A percentile compares a stretch with the other conserved stretches of the same genome.
phyloP scores from a whole-genome alignment of 768 basidiomycete genomes.

The Lepiota venenata region DNA sequence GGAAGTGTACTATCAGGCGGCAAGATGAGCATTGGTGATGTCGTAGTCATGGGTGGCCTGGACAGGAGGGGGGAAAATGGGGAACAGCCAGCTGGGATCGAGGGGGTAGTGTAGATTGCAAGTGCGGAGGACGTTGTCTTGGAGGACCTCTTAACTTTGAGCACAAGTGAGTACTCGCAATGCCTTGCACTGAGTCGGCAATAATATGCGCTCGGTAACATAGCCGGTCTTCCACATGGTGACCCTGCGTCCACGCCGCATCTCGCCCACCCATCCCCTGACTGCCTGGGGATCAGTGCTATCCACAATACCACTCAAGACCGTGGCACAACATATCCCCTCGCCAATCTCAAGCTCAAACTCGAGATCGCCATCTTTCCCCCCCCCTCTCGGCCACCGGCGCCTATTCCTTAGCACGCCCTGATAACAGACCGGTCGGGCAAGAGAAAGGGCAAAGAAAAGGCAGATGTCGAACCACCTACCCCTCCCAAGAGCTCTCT shows the following conservation, averaged over 20 bases:
- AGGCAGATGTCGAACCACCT: no score
- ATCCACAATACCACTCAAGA: neutral
- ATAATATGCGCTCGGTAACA: neutral
- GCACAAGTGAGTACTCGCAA: neutral
- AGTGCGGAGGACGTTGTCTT: slow-evolving; percentile 16
- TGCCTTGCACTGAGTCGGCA: neutral
- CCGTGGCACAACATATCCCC: neutral
- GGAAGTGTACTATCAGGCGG: neutral
- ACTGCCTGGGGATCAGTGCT: neutral
- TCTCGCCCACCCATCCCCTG: neutral
- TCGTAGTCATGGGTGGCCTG: slow-evolving; percentile 18
- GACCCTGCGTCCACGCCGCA: neutral
- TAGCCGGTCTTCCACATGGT: neutral
- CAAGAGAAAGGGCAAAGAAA: no score
- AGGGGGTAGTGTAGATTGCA: slow-evolving; percentile 22
- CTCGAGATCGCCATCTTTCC: neutral
- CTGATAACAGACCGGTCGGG: no score
- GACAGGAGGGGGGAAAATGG: slow-evolving; percentile 1
- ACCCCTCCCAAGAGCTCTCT: no score
- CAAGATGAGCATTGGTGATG: slow-evolving; percentile 23
- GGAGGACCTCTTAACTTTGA: neutral
- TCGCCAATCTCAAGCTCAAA: neutral
- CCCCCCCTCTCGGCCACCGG: no score
- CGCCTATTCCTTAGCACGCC: no score
- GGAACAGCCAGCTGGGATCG: no score